These are phyloP conservation scores for Dendrocalamus sinicus DNA, from an alignment of 176 grass and related monocot genomes.

Conservation along the genomic window DNA sequence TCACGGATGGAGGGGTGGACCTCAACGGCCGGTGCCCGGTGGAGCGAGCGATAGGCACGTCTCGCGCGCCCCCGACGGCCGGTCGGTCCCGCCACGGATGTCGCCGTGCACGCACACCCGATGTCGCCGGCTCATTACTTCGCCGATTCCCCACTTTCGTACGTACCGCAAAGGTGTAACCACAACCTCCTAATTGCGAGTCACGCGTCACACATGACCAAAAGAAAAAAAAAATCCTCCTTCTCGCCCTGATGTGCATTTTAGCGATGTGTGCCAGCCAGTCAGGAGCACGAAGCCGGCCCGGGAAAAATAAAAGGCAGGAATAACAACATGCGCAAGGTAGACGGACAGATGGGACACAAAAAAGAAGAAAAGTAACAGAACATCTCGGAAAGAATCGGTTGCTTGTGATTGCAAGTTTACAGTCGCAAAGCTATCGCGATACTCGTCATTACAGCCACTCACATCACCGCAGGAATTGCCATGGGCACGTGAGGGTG, in stretches of 20 bases:
- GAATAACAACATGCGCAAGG: background rate
- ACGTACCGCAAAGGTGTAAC: conserved; percentile 1
- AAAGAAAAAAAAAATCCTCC: background rate
- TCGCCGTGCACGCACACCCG: background rate
- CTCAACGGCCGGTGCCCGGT: background rate
- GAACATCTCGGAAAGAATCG: conserved; percentile 26
- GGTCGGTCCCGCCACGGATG: background rate
- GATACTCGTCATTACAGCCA: conserved; percentile 16
- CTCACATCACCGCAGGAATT: background rate
- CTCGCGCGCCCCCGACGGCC: background rate
- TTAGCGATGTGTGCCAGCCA: background rate
- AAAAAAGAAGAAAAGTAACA: background rate
- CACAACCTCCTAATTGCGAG: background rate
- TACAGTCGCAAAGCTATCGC: conserved; percentile 18
- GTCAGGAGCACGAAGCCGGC: background rate
- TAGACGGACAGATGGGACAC: conserved; percentile 6
- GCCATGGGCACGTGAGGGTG: background rate
- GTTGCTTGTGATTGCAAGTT: conserved; percentile 18
- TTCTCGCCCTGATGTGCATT: background rate
- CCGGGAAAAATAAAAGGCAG: background rate
- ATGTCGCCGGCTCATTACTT: conserved; percentile 20
- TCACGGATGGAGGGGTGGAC: background rate
- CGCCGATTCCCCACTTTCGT: background rate
- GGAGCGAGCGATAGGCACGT: background rate
- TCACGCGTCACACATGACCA: conserved; percentile 31